Percentiles rank a stretch among this genome's conserved stretches.
Evolutionary conservation across 2,329 filamentous ascomycete genomes (phyloP).

Genomic region (Calonectria multiphialidica): DNA sequence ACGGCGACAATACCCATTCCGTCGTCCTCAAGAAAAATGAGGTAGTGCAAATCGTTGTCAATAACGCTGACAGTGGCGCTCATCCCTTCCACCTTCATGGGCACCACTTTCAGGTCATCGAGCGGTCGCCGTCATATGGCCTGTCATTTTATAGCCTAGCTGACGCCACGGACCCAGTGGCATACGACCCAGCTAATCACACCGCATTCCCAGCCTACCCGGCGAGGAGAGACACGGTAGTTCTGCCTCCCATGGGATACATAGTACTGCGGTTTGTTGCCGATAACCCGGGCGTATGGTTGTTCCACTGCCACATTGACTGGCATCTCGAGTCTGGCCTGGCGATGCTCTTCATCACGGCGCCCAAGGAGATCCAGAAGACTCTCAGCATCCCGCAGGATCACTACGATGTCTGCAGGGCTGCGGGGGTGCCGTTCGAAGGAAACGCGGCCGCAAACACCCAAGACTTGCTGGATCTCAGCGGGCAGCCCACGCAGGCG

Average conservation of each 20-base stretch:
- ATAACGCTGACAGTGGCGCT: constrained; percentile 78
- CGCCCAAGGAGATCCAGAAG: constrained; percentile 72
- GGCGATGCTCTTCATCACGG: constrained; percentile 73
- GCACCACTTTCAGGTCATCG: constrained; percentile 78
- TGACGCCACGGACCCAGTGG: constrained; percentile 60
- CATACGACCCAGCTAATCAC: constrained; percentile 46
- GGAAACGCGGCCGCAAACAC: constrained; percentile 85
- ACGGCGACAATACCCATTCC: constrained; percentile 74
- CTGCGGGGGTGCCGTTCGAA: constrained; percentile 59
- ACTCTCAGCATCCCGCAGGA: constrained; percentile 69
- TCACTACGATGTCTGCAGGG: constrained; percentile 69
- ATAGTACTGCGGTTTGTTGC: constrained; percentile 75
- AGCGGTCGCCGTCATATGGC: constrained; percentile 53
- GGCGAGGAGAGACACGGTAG: constrained; percentile 76
- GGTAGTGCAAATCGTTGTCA: constrained; percentile 79
- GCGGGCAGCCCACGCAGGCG: constrained; percentile 68
- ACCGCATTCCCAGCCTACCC: constrained; percentile 65
- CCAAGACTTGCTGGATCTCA: constrained; percentile 71
- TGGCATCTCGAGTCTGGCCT: constrained; percentile 80
- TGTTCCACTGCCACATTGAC: constrained; percentile 86
- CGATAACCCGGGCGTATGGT: constrained; percentile 77
- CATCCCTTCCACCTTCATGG: constrained; percentile 87
- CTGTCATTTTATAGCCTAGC: constrained; percentile 60
- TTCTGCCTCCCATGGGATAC: constrained; percentile 74
- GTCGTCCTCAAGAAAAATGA: constrained; percentile 76